Conservation (phyloP, 1,284 basidiomycete genomes). For the Mixia osmundae region DNA sequence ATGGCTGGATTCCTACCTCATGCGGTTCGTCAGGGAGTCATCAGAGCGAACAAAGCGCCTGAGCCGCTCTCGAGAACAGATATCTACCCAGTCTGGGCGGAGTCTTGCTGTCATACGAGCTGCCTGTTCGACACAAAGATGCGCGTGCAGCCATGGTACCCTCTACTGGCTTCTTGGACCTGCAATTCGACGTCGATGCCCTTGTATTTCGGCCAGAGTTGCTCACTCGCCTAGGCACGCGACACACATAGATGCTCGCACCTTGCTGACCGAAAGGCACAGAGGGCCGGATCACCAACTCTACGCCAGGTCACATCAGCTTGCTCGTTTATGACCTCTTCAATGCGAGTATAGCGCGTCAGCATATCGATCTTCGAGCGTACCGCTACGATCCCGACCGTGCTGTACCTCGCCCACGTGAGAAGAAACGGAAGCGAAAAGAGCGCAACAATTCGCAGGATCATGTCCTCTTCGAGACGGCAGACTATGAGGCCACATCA, state of each 20-base stretch:
- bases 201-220: neutral
- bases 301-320: conserved; percentile 81
- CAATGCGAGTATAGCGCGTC: conserved; percentile 83
- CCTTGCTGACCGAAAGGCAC: conserved; percentile 1
- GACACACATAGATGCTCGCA: neutral
- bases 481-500: conserved; percentile 8
- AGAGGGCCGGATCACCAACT: conserved; percentile 73
- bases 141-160: too few relatives aligned
- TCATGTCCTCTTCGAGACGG: conserved; percentile 6
- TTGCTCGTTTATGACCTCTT: conserved; percentile 82
- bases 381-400: conserved; percentile 64
- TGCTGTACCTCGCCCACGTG: conserved; percentile 14
- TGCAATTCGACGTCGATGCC: neutral
- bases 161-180: too few relatives aligned
- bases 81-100: conserved; percentile 70
- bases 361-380: conserved; percentile 57
- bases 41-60: conserved; percentile 2
- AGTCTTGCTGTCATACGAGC: conserved; percentile 81
- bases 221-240: neutral
- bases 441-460: conserved; percentile 1
- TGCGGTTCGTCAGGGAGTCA: conserved; percentile 39
- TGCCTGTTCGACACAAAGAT: too few relatives aligned
- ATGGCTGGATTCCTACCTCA: conserved; percentile 73
- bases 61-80: conserved; percentile 26
- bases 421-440: conserved; percentile 14